Conservation (phyloP, 2,329 filamentous ascomycete species). For the Immersiporthe knoxdaviesiana region DNA sequence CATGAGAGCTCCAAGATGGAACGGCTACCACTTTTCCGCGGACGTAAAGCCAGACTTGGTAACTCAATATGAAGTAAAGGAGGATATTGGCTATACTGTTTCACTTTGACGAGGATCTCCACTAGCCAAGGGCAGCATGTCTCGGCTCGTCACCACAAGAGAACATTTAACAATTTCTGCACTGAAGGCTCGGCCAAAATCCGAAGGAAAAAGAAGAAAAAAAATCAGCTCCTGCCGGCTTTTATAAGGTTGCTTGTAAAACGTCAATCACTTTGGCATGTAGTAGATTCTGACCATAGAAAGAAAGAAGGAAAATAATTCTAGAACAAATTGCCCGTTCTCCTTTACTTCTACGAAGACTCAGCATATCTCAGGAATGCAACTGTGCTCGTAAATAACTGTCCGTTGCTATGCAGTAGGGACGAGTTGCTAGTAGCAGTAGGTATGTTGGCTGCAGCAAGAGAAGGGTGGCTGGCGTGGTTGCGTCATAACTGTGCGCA, state of each 20-base stretch:
- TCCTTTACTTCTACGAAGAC: neutral
- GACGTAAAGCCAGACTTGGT: neutral
- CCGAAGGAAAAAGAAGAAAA: no score
- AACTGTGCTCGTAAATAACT: neutral
- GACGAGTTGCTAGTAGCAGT: neutral
- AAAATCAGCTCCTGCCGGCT: neutral
- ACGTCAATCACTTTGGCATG: neutral
- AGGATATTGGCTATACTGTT: neutral
- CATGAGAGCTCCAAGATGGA: no score
- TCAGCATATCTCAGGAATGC: neutral
- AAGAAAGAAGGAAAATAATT: neutral
- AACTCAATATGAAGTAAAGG: neutral
- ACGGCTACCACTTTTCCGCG: no score
- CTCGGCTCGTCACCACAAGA: neutral
- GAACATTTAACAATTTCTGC: neutral
- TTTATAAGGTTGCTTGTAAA: neutral
- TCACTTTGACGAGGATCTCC: neutral
- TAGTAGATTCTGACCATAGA: neutral
- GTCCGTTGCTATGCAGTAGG: neutral
- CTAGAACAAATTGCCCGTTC: neutral
- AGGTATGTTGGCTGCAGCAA: neutral
- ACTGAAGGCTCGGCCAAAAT: neutral
- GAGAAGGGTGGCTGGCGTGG: neutral
- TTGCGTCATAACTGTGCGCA: slow-evolving; percentile 8
- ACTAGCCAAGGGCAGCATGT: neutral